These are phyloP conservation scores for Cryomyces minteri DNA, from an alignment of 495 filamentous ascomycete species.

Conservation along the genomic window DNA sequence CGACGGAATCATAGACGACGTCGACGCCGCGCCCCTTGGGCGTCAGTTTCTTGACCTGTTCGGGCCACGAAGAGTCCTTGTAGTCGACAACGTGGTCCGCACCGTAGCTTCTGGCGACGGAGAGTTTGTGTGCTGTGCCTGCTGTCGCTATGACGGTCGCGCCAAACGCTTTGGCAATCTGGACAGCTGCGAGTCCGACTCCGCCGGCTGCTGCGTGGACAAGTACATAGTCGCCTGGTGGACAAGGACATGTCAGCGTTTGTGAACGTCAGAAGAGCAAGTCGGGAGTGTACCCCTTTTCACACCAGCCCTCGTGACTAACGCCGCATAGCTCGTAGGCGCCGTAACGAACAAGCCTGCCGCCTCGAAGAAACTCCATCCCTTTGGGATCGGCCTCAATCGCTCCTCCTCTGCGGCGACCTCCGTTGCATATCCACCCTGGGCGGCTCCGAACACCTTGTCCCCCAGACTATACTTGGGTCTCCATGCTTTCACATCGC, in stretches of 20 bases:
- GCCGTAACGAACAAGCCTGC: slow-evolving; percentile 83
- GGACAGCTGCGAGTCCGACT: slow-evolving; percentile 80
- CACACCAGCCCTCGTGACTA: slow-evolving; percentile 60
- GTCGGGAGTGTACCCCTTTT: slow-evolving; percentile 27
- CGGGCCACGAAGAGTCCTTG: slow-evolving; percentile 48
- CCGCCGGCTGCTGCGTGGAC: slow-evolving; percentile 88
- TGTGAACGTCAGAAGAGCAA: not conserved
- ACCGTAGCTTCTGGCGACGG: slow-evolving; percentile 59
- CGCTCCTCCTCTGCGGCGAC: slow-evolving; percentile 44
- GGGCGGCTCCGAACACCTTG: slow-evolving; percentile 68
- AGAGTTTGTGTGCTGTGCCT: slow-evolving; percentile 55
- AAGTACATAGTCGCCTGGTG: slow-evolving; percentile 55
- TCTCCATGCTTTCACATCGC: slow-evolving; percentile 7
- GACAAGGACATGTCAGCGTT: not conserved
- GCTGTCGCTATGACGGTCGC: slow-evolving; percentile 84
- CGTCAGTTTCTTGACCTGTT: slow-evolving; percentile 55
- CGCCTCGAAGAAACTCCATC: slow-evolving; percentile 70
- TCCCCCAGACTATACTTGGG: slow-evolving; percentile 54
- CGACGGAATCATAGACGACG: slow-evolving; percentile 82
- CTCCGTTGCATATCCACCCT: slow-evolving; percentile 73
- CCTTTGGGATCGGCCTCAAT: slow-evolving; percentile 53
- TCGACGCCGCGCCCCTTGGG: slow-evolving; percentile 61
- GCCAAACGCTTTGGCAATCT: slow-evolving; percentile 80
- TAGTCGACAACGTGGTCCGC: slow-evolving; percentile 78
- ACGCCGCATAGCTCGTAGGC: slow-evolving; percentile 73